These are phyloP conservation scores for Dicorynia guianensis DNA, from an alignment of 306 rosid genomes.

Conservation along the genomic window DNA sequence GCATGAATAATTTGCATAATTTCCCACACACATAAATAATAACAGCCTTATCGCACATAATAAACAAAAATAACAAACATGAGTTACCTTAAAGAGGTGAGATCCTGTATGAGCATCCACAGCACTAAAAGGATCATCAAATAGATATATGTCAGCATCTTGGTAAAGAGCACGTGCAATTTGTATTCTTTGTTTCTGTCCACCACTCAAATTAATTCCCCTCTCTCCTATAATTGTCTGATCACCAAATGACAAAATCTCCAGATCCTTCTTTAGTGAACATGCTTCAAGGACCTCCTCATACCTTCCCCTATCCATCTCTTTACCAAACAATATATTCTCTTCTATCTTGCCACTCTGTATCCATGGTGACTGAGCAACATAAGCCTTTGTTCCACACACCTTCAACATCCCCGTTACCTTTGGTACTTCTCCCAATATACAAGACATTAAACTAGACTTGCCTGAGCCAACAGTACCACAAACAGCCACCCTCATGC, in stretches of 20 bases:
- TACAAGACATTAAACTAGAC: conserved; percentile 85
- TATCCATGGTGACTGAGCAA: conserved; percentile 92
- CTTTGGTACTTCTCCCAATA: conserved; percentile 86
- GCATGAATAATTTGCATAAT: too few relatives aligned
- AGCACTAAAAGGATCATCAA: conserved; percentile 94
- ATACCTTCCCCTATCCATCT: conserved; percentile 75
- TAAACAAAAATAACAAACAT: background rate
- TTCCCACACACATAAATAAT: too few relatives aligned
- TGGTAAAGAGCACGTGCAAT: conserved; percentile 86
- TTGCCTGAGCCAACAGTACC: conserved; percentile 92
- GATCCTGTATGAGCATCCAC: conserved; percentile 98
- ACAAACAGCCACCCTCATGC: conserved; percentile 87
- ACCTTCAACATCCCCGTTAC: conserved; percentile 66
- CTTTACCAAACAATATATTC: conserved; percentile 75
- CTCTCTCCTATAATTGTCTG: conserved; percentile 86
- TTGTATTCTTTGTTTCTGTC: conserved; percentile 89
- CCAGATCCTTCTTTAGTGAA: conserved; percentile 72
- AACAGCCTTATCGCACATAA: background rate
- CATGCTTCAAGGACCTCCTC: conserved; percentile 84
- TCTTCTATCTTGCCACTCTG: conserved; percentile 86
- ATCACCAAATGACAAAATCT: conserved; percentile 78
- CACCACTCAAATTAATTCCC: conserved; percentile 92
- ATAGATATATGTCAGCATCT: conserved; percentile 81
- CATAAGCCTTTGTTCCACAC: conserved; percentile 87
- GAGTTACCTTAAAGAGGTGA: conserved; percentile 72